These are phyloP conservation scores for Vaccinium corymbosum DNA, from an alignment of 148 eudicot species.

Conservation along the genomic window DNA sequence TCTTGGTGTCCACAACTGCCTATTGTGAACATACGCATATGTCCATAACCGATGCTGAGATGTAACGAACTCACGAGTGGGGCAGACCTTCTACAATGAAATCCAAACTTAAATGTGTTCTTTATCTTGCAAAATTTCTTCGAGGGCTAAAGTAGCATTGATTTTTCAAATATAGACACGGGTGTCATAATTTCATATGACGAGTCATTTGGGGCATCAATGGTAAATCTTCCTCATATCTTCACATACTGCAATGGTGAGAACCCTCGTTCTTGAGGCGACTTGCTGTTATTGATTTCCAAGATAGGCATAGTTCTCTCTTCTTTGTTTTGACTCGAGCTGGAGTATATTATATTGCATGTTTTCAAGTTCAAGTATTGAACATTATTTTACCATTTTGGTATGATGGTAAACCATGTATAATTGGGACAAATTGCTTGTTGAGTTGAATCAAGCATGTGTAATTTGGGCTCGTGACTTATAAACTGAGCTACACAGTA, in stretches of 20 bases:
- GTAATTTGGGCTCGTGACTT: neutral
- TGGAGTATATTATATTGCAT: neutral
- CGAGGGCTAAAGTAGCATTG: neutral
- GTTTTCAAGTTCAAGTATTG: neutral
- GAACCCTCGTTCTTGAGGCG: neutral
- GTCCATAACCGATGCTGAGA: neutral
- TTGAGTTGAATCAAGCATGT: constrained; percentile 2
- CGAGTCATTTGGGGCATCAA: neutral
- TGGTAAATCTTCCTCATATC: neutral
- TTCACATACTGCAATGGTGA: neutral
- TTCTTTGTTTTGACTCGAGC: neutral
- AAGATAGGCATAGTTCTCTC: neutral
- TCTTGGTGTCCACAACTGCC: neutral
- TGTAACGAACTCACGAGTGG: neutral
- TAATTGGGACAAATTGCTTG: neutral
- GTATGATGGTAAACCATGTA: neutral
- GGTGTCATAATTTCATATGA: neutral
- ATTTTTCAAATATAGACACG: neutral
- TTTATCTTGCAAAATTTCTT: neutral
- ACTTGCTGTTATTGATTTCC: neutral
- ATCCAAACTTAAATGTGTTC: neutral
- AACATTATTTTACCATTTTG: neutral
- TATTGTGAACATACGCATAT: neutral
- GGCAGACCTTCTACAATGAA: neutral
- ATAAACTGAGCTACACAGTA: neutral